Evolutionary conservation across 202 grass and related monocot species (phyloP), one percentile per base, ranked within the genome.

Genomic region (Elaeis oleifera): DNA sequence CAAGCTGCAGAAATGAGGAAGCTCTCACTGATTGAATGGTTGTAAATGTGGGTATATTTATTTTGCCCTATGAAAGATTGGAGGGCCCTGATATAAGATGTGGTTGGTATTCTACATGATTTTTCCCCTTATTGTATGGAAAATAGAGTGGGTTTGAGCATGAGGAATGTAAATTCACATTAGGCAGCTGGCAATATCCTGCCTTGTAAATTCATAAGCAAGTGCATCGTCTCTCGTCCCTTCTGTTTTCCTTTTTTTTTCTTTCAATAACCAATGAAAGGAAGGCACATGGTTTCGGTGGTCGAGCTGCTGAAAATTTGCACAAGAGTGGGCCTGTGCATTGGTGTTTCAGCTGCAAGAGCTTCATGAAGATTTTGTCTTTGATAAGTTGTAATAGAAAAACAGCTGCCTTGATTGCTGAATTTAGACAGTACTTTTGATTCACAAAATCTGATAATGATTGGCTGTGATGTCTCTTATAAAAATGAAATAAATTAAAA

Each of bases 81-180:
- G 27, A 60, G 58, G 58, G 26, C 23, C 18, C 23, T 60, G 58
- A 4, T n/a, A 60, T 18, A 18, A 60, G 58, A 31, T 60, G 26
- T 60, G 58, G 27, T 60, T 13, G 28, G 58, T 60, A 28, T 60
- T 60, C 24, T n/a, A n/a, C 6, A 60, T 13, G 27, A 13, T 36
- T 60, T n/a, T 60, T 60, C 58, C 27, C 29, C 24, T 60, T 60
- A 6, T 60, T 60, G 58, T 32, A 17, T 39, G 28, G 29, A 27
- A 60, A 60, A 8, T 60, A 36, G 58, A 60, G 58, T 11, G 58
- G 29, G 27, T 36, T 32, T 60, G 16, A 60, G 58, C 25, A 31
- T 32, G 58, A 60, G 27, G 14, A 60, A 60, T 60, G 58, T 60
- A 60, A 39, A 60, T 60, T 60, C 58, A 7, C 29, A 60, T 15